Percentiles rank a stretch among this genome's conserved stretches.
These are phyloP conservation scores for Massarina eburnea DNA, from an alignment of 2,329 filamentous ascomycete genomes.

Conservation along the genomic window DNA sequence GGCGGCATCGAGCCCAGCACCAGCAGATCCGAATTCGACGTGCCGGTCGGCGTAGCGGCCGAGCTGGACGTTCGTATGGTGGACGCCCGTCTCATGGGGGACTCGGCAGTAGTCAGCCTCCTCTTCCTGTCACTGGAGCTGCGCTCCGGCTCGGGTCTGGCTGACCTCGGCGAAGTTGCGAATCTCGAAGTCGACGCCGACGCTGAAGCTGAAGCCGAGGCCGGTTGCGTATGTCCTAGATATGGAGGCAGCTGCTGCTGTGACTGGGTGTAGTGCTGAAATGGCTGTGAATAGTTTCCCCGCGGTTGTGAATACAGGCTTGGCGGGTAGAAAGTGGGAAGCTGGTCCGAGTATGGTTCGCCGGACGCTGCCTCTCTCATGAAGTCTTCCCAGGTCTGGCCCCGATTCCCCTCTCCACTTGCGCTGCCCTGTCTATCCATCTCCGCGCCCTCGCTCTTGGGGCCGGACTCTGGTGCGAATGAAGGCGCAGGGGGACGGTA, in stretches of 20 bases:
- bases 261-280: slow-evolving; percentile 6
- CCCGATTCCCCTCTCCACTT: slow-evolving; percentile 19
- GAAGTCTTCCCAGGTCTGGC: slow-evolving; percentile 42
- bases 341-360: slow-evolving; percentile 17
- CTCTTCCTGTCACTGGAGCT: slow-evolving; percentile 36
- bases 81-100: slow-evolving; percentile 33
- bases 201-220: slow-evolving; percentile 10
- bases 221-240: slow-evolving; percentile 18
- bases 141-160: not conserved
- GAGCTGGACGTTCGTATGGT: slow-evolving; percentile 9
- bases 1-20: slow-evolving; percentile 14
- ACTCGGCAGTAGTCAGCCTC: slow-evolving; percentile 36
- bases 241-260: slow-evolving; percentile 23
- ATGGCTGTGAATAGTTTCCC: not conserved
- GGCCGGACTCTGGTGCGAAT: too few species aligned
- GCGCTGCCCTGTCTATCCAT: too few species aligned
- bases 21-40: slow-evolving; percentile 18
- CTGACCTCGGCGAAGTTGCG: not conserved
- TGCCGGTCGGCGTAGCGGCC: not conserved
- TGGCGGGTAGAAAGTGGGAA: too few species aligned
- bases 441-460: too few species aligned
- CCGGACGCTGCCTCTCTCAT: slow-evolving; percentile 25
- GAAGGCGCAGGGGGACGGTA: too few species aligned
- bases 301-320: not conserved
- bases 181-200: not conserved